Base-by-base conservation (phyloP, 129 eudicot species). In the Helichrysum umbraculigerum region DNA sequence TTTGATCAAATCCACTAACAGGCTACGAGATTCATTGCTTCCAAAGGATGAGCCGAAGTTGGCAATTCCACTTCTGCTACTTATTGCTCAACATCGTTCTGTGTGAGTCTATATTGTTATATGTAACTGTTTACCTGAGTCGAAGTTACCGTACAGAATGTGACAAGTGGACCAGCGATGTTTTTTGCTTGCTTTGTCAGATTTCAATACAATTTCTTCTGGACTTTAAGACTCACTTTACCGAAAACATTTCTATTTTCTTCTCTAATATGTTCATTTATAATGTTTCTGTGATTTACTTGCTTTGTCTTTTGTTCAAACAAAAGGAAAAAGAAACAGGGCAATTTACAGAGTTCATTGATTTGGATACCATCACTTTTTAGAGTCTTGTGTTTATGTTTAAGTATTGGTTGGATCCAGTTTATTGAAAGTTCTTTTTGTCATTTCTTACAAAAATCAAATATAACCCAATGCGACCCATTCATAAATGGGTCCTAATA, bases 61-160 rank as follows among this genome's bases (percentile, higher is more conserved):
- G 85, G 99, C 99, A 41, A 82, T 95, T 80, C 99, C 99, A 12
- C 97, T 95, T 76, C 81, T 95, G 83, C 82, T 95, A 74, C 97
- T 95, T 52, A 89, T 95, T 80, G 97, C 99, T 66, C 99, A 95
- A 79, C 97, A 91, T 85, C 99, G 99, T 79, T 91, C 99, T 73
- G 74, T 89, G 99, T 95, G 81, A 91, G 99, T 57, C 71, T 66
- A 51, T 50, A 25, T 22, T 74, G 41, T 12, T 52, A 76, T 51
- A 17, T 14, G 35, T 15, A 34, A 8, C 66, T 2, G 30, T 34
- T 11, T 66, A 17, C 8, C 9, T 47, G 33, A 35, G 52, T 4
- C 7, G 30, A 47, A 70, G 22, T 19, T 9, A 11, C 17, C 6
- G 21, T 11, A 4, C 33, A 25, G 34, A 28, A 37, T 22, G 1